Conservation (phyloP, 73 alveolate genomes). For the Paramecium sonneborni region DNA sequence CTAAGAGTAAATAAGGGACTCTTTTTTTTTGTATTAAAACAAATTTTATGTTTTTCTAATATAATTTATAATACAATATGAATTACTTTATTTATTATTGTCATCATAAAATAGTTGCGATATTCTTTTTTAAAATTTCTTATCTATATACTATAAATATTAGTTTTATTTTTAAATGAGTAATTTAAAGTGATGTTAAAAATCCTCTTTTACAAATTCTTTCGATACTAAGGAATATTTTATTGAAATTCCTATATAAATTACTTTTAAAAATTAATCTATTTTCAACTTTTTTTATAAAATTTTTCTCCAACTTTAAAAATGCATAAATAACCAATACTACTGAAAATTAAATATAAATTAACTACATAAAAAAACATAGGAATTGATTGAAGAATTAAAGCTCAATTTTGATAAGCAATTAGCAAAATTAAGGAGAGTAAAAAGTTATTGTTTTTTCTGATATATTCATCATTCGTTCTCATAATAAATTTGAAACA, state of each 20-base stretch:
- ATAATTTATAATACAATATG: neutral
- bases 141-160: conserved; percentile 62
- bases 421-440: conserved; percentile 36
- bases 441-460: neutral
- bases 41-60: conserved; percentile 44
- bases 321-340: conserved; percentile 11
- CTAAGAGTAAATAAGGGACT: conserved; percentile 79
- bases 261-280: neutral
- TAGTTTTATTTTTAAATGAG: conserved; percentile 66
- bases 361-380: conserved; percentile 3
- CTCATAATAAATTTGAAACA: neutral
- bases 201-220: conserved; percentile 65
- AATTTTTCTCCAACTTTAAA: neutral
- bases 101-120: conserved; percentile 72
- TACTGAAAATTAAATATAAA: neutral
- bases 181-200: conserved; percentile 49
- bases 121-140: conserved; percentile 69
- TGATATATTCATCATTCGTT: neutral
- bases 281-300: neutral
- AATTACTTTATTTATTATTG: conserved; percentile 70
- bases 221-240: conserved; percentile 65
- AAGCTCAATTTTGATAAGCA: neutral
- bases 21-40: conserved; percentile 87
- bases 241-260: conserved; percentile 67
- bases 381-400: neutral